Evolutionary conservation across 1,139 yeast species (phyloP), one percentile per base, ranked within the genome.

Genomic region (Kodamaea suecica): DNA sequence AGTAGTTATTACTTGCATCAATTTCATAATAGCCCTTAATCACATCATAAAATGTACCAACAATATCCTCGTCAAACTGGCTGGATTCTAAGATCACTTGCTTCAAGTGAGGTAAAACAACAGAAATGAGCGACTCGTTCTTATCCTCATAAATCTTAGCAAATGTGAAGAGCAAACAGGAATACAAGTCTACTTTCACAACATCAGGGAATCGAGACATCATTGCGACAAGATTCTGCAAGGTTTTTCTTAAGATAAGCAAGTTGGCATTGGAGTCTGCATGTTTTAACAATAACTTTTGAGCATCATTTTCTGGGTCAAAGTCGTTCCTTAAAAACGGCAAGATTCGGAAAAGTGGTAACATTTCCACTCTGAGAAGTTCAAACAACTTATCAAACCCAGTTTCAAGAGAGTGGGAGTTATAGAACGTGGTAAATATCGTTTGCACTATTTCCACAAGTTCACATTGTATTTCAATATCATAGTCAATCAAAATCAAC

Each of bases 371-470:
- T 45, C 95, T 70, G 30, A 87, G 63, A 24, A 90, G 66, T 52
- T 90, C 97, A 53, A 88, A 86, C 33, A 86, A 62, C 49, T 85
- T 87, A 47, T 85, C 95, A 38, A 84, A 82, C 31, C 78, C 77
- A 23, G 70, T 72, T 12, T 46, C 50, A 8, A 39, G 26, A 10
- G 11, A 12, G 33, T 55, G 53, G 4, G 48, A 43, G 4, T 43
- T 40, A 24, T 55, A 38, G 44, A 46, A 63, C 2, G 67, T 61
- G 11, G 53, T 55, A 42, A 59, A 86, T 41, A 66, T 55, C 5
- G 71, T 68, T 28, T 72, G 65, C 1, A 84, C 73, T 26, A 80
- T 78, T 14, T 76, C 78, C 27, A 83, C 64, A 8, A 85, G 65
- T 4, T 70, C 59, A 11, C 67, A 52, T 46, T 78, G 80, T 30